Conservation (phyloP, 352 stramenopile species). For the Elongisporangium anandrum region DNA sequence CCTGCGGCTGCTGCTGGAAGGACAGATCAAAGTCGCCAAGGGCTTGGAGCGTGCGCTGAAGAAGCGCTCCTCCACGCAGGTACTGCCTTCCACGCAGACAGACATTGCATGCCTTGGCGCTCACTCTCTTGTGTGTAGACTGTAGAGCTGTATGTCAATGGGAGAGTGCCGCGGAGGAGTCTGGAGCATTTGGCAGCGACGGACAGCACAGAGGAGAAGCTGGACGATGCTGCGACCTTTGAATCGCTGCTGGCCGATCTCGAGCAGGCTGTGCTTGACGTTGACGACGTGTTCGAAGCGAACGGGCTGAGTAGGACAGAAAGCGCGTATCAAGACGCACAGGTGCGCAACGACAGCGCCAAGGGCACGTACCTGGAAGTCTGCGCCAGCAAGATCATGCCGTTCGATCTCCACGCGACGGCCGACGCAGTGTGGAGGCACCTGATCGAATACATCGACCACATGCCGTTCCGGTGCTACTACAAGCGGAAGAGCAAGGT, state of each 20-base stretch:
- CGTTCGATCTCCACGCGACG: conserved; percentile 20
- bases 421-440: conserved; percentile 25
- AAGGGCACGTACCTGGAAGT: conserved; percentile 30
- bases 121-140: not conserved
- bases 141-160: not conserved
- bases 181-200: too few relatives aligned
- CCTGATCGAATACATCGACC: conserved; percentile 27
- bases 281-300: conserved; percentile 19
- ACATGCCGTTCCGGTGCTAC: conserved; percentile 27
- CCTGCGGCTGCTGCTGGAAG: conserved; percentile 41
- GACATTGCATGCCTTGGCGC: too few relatives aligned
- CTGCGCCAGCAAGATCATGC: conserved; percentile 25
- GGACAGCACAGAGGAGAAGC: not conserved
- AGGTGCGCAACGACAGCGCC: conserved; percentile 25
- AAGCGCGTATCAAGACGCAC: conserved; percentile 15
- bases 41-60: conserved; percentile 28
- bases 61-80: conserved; percentile 28
- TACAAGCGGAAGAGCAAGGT: conserved; percentile 24
- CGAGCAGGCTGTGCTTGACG: conserved; percentile 17
- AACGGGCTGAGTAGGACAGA: conserved; percentile 21
- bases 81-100: conserved; percentile 16
- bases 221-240: conserved; percentile 20
- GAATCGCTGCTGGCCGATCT: conserved; percentile 19
- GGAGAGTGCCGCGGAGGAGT: not conserved
- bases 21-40: conserved; percentile 43